Evolutionary conservation across 2,329 filamentous ascomycete genomes (phyloP), one percentile per base, ranked within the genome.

Genomic region (Rutstroemia sp.): DNA sequence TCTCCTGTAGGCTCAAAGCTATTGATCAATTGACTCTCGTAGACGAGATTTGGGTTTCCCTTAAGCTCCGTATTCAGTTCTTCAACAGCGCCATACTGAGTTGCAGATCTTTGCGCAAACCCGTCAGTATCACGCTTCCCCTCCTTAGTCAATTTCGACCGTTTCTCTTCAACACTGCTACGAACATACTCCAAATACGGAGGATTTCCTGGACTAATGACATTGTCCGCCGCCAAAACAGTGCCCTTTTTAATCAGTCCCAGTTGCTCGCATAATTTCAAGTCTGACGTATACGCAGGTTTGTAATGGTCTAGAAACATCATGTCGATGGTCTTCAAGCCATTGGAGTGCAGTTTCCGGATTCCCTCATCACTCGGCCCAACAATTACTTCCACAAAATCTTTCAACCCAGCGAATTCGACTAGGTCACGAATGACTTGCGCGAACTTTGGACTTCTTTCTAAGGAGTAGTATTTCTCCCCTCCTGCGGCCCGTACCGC

Each of bases 221-320:
- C 79, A 65, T 89, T 89, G 66, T 89, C 86, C 1, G 86, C 86
- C 0, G 79, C 83, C 19, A 87, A 71, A 0, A 87, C 77, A 0
- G 79, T 79, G 0, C 87, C 87, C 0, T 78, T 75, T 0, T 73
- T 75, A 3, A 94, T 75, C 38, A 92, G 68, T 0, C 77, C 78
- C 5, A 92, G 73, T 41, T 87, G 77, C 72, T 94, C 89, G 67
- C 85, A 89, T 0, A 91, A 77, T 72, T 90, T 90, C 59, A 92
- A 71, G 64, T 94, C 89, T 0, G 80, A 78, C 0, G 80, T 81
- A 68, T 92, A 94, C 0, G 84, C 80, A 0, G 86, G 85, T 70
- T 92, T 92, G 71, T 86, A 86, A 69, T 94, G 89, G 65, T 94
- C 89, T 38, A 94, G 73, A 69, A 94, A 92, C 60, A 68, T 63